Evolutionary conservation across 176 grass and related monocot genomes (phyloP), one percentile per base, ranked within the genome.

Genomic region (Themeda triandra): DNA sequence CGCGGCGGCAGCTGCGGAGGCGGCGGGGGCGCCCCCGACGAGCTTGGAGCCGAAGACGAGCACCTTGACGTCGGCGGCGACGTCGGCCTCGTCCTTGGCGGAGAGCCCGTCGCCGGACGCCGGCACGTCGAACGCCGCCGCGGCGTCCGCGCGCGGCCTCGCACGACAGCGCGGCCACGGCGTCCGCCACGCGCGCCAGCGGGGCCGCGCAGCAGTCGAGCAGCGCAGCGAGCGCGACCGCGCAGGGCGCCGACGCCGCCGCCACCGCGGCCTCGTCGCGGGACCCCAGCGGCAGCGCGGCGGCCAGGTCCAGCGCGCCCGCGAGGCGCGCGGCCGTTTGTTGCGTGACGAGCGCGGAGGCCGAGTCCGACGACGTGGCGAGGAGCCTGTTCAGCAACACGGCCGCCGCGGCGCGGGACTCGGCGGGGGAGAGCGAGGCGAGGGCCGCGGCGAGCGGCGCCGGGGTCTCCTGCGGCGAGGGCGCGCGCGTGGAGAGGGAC

Each of bases 341-440:
- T n/a, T 85, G 13, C 73, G 85, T 87, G 80, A 76, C 86, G 42
- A 71, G 69, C 9, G 69, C 85, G 49, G 69, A 89, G 79, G 63
- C 2, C 30, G 86, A 90, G 24, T 92, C 79, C 0, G 84, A 87
- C 18, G 94, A 78, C 2, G 93, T 87, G 41, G 90, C 31, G 18
- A 99, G 68, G 17, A 99, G 87, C 83, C 94, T 99, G 89, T 99
- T 96, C 41, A 96, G 90, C 3, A 99, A 87, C 18, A 99, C 91
- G 4, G 75, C 88, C 1, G 92, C 78, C 27, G 96, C 60, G 10
- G 96, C 93, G 63, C 89, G 91, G 49, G 91, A 90, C 31, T 92
- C 87, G 36, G 44, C 24, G 11, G 76, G 33, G 1, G 89, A 12
- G 54, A 96, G 82, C 18, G 53, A n/a, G 13, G 73, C 44, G 18